These are phyloP conservation scores for Cyberlindnera mississippiensis DNA, from an alignment of 805 yeast genomes.

Conservation along the genomic window DNA sequence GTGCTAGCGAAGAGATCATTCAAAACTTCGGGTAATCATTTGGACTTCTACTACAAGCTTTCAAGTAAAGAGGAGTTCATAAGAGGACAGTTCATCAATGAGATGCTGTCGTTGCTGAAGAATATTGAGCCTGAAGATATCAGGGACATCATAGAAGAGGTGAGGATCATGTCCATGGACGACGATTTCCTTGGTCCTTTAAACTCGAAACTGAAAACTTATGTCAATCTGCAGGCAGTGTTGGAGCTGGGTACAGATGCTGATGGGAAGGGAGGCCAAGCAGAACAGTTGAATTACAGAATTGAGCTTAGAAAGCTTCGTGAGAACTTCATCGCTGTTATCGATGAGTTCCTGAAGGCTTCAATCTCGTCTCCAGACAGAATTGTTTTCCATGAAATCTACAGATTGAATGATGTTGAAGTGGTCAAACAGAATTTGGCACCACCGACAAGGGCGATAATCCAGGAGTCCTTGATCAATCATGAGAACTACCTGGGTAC, in stretches of 20 bases:
- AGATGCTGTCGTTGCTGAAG: constrained; percentile 18
- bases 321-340: constrained; percentile 13
- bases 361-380: constrained; percentile 13
- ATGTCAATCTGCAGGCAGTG: constrained; percentile 2
- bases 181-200: constrained; percentile 16
- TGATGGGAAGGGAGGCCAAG: constrained; percentile 3
- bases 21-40: constrained; percentile 13
- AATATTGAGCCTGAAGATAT: constrained; percentile 9
- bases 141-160: constrained; percentile 9
- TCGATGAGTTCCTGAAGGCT: constrained; percentile 19
- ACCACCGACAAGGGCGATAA: constrained; percentile 40
- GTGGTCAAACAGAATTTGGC: constrained; percentile 35
- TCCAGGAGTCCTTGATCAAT: constrained; percentile 39
- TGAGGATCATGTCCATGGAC: constrained; percentile 7
- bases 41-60: constrained; percentile 24
- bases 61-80: constrained; percentile 23
- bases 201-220: constrained; percentile 13
- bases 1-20: constrained; percentile 15
- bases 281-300: constrained; percentile 18
- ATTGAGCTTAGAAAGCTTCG: constrained; percentile 22
- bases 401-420: constrained; percentile 30
- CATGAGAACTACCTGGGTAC: constrained; percentile 31
- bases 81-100: constrained; percentile 23
- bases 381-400: constrained; percentile 37
- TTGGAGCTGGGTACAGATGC: background rate